A percentile compares a stretch with the other conserved stretches of the same genome.
Conservation (phyloP, 345 rosid species). For the Kernera saxatilis region DNA sequence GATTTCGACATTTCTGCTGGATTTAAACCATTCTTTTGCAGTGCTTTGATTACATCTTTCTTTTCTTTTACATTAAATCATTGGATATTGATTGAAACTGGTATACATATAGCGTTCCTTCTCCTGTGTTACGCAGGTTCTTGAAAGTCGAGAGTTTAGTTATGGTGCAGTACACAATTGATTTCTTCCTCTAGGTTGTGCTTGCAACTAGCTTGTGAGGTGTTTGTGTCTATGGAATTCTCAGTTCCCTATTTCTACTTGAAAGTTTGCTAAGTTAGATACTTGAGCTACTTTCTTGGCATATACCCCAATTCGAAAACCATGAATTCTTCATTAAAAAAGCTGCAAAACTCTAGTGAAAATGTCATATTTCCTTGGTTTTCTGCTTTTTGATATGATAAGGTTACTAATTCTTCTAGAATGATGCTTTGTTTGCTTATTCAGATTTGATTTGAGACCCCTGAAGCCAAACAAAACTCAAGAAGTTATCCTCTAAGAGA, state of each 20-base stretch:
- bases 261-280: background rate
- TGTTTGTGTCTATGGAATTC: background rate
- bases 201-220: background rate
- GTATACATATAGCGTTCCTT: background rate
- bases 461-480: constrained; percentile 5
- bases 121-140: too few species aligned
- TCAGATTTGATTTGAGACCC: background rate
- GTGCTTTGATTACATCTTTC: background rate
- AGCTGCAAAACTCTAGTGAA: background rate
- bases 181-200: background rate
- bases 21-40: background rate
- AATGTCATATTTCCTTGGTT: background rate
- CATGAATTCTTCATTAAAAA: background rate
- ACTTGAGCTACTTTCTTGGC: background rate
- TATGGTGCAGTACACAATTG: background rate
- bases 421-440: background rate
- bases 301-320: background rate
- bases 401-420: background rate
- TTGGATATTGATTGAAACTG: background rate
- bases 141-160: background rate
- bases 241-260: background rate
- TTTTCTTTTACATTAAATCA: background rate
- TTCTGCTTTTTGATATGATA: background rate
- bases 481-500: background rate
- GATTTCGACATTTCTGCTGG: background rate